A percentile compares a stretch with the other conserved stretches of the same genome.
Conservation (phyloP, 306 rosid species). For the Citrullus amarus region DNA sequence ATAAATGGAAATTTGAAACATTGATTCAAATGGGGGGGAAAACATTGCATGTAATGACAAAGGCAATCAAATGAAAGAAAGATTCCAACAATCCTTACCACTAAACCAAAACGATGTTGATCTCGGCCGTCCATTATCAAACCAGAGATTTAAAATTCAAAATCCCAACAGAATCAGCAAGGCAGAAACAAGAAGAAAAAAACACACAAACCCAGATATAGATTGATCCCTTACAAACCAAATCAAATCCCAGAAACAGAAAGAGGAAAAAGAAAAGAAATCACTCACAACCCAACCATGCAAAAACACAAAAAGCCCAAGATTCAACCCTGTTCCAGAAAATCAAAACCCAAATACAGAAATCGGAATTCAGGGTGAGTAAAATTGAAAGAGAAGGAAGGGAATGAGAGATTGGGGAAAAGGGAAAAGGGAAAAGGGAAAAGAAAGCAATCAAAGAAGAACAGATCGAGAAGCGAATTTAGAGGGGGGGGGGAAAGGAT, state of each 20-base stretch:
- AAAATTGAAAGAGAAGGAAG: background rate
- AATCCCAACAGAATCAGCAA: background rate
- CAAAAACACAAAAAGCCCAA: background rate
- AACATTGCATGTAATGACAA: background rate
- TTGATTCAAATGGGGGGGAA: background rate
- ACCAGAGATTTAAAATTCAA: background rate
- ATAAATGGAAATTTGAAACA: background rate
- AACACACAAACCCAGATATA: background rate
- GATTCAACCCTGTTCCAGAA: background rate
- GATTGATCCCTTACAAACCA: background rate
- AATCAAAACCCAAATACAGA: background rate
- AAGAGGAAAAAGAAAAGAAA: background rate
- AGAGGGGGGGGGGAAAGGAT: background rate
- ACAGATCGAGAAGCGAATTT: background rate
- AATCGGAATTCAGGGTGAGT: background rate
- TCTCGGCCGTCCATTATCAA: slow-evolving; percentile 4
- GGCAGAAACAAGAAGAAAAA: background rate
- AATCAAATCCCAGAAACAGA: background rate
- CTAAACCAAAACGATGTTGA: background rate
- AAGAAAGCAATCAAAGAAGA: background rate
- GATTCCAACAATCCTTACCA: slow-evolving; percentile 6
- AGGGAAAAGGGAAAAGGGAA: background rate
- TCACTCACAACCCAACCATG: background rate
- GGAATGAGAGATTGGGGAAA: background rate
- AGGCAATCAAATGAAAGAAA: background rate